Conservation (phyloP, 306 rosid genomes). For the Citrullus mucosospermus region DNA sequence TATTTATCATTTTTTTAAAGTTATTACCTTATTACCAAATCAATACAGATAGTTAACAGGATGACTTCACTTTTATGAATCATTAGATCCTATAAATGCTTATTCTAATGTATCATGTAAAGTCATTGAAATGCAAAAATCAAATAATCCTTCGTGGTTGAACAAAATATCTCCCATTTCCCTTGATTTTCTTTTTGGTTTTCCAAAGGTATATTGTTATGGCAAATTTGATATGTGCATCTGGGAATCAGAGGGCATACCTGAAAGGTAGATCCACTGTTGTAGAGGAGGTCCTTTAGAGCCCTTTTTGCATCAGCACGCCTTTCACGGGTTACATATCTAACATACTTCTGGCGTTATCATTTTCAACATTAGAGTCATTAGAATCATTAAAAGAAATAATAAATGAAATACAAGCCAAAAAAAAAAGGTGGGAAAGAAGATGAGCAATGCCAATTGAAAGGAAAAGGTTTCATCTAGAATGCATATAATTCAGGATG, state of each 20-base stretch:
- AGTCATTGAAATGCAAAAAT: too few relatives aligned
- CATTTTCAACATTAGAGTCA: slow-evolving; percentile 7
- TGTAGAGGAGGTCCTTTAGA: slow-evolving; percentile 56
- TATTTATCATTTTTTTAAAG: too few relatives aligned
- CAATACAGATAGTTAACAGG: too few relatives aligned
- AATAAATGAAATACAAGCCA: background rate
- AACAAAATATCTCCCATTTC: too few relatives aligned
- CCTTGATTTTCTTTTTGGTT: too few relatives aligned
- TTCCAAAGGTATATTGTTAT: too few relatives aligned
- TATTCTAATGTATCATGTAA: too few relatives aligned
- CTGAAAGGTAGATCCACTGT: slow-evolving; percentile 38
- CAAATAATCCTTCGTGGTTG: too few relatives aligned
- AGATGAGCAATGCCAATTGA: background rate
- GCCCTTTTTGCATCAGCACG: slow-evolving; percentile 89
- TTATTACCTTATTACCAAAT: too few relatives aligned
- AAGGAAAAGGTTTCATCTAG: background rate
- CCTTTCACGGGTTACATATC: slow-evolving; percentile 53
- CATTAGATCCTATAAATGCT: too few relatives aligned
- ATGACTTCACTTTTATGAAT: too few relatives aligned
- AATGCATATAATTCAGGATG: background rate
- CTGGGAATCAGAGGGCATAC: slow-evolving; percentile 13
- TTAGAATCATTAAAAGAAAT: background rate
- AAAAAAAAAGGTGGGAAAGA: background rate
- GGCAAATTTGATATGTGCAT: background rate
- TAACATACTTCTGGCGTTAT: slow-evolving; percentile 45